A percentile compares a stretch with the other conserved stretches of the same genome.
phyloP scores from a whole-genome alignment of 495 filamentous ascomycete genomes.

The Astrothelium macrocarpum region DNA sequence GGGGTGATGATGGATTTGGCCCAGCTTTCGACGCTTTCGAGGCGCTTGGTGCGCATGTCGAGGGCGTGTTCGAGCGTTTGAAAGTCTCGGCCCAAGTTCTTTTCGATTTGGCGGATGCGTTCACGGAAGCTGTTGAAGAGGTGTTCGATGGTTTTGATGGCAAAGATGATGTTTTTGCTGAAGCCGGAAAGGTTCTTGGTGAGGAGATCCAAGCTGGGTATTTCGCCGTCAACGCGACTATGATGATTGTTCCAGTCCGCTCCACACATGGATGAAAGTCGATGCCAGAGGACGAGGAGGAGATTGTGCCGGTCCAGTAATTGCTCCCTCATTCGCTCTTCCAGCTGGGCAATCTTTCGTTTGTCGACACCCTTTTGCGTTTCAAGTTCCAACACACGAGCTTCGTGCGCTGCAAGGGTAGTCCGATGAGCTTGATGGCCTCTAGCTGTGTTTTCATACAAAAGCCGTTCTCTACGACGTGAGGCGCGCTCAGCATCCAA shows the following conservation, averaged over 20 bases:
- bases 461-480: slow-evolving; percentile 71
- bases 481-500: slow-evolving; percentile 84
- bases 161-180: slow-evolving; percentile 74
- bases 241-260: slow-evolving; percentile 87
- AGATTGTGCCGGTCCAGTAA: slow-evolving; percentile 82
- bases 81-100: slow-evolving; percentile 82
- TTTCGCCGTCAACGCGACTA: slow-evolving; percentile 74
- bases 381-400: slow-evolving; percentile 77
- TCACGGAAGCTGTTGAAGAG: slow-evolving; percentile 72
- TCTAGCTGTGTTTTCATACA: slow-evolving; percentile 78
- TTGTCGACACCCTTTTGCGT: slow-evolving; percentile 59
- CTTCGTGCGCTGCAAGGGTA: slow-evolving; percentile 73
- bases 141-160: slow-evolving; percentile 78
- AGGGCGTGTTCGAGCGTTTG: slow-evolving; percentile 74
- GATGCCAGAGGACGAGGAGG: slow-evolving; percentile 76
- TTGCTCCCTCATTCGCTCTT: slow-evolving; percentile 73
- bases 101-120: slow-evolving; percentile 73
- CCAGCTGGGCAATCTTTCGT: slow-evolving; percentile 60
- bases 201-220: slow-evolving; percentile 73
- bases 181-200: slow-evolving; percentile 68
- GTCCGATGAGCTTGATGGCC: slow-evolving; percentile 74
- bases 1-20: slow-evolving; percentile 29
- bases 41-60: slow-evolving; percentile 65
- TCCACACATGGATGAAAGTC: slow-evolving; percentile 76
- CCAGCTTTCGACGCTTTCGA: slow-evolving; percentile 77